Conservation (phyloP, 306 rosid species). For the Dryas alaskensis region DNA sequence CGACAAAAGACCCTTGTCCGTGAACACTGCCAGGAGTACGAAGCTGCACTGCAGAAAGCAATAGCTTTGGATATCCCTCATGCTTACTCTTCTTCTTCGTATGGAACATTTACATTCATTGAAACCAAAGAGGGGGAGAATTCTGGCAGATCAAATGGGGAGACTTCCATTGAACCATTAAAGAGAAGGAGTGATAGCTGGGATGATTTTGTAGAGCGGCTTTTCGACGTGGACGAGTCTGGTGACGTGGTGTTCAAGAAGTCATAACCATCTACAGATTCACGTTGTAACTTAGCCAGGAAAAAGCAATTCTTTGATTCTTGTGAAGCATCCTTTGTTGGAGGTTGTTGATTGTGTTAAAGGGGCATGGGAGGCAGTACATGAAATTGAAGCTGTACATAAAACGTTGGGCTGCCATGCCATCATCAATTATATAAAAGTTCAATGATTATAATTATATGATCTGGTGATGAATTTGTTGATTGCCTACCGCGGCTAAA, state of each 20-base stretch:
- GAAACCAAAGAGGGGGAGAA: constrained; percentile 56
- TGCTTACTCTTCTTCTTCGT: constrained; percentile 53
- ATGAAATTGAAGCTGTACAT: not conserved
- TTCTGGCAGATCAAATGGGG: constrained; percentile 43
- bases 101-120: constrained; percentile 60
- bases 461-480: not conserved
- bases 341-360: not conserved
- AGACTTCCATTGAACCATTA: constrained; percentile 21
- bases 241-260: constrained; percentile 82
- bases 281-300: constrained; percentile 7
- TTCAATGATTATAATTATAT: not conserved
- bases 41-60: constrained; percentile 76
- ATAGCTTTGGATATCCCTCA: constrained; percentile 73
- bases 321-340: not conserved
- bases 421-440: not conserved
- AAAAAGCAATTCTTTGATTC: constrained; percentile 31
- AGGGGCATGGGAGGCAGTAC: not conserved
- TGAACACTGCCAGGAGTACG: constrained; percentile 66
- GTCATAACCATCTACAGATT: constrained; percentile 4
- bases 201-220: constrained; percentile 69
- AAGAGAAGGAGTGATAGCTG: constrained; percentile 53
- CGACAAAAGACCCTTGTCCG: constrained; percentile 53
- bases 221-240: constrained; percentile 65
- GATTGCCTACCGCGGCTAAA: not conserved
- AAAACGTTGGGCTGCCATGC: not conserved